Base-by-base conservation (phyloP, 1,284 basidiomycete species). In the Trichosporon sp. region DNA sequence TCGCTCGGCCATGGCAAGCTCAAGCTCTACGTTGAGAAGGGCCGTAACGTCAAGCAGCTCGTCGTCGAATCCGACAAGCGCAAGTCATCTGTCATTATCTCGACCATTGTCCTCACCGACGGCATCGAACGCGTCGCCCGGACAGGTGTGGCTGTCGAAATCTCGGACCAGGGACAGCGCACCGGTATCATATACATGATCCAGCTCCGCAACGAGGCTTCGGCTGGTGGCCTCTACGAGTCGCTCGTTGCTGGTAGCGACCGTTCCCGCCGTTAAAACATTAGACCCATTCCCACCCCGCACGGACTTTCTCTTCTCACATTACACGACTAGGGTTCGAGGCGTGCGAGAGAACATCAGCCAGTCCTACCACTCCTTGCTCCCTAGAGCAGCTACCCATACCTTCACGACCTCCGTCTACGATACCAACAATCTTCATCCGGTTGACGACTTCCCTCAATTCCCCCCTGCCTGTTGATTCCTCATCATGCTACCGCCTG, bases 111-210 rank as follows among this genome's bases (percentile, higher is more conserved):
- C 43, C 86, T 98, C 68, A 92, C 91, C 2, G 96, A 98, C 82
- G 97, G 96, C 4, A 96, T 99, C 26, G 97, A 99, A 85, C 88
- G 97, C 51, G 96, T 99, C 21, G 97, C 94, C 26, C 97, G 96
- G 85, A 98, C 96, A 4, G 97, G 97, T 26, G 91, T 99, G 37
- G 97, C 97, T 43, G 91, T 99, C 71, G 96, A 99, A 84, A 85
- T 99, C 70, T 96, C 93, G 79, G 93, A 97, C 83, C 87, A 89
- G 67, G 96, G 96, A 6, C 84, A 89, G 69, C 89, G 95, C 70
- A 97, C 96, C n/a, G 97, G 97, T 11, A 91, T 98, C 80, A 87
- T 99, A 70, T 98, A 99, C 81, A 98, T 99, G 96, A 90, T 99
- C 69, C 94, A 97, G 84, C 85, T 96, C 59, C 88, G 92, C 76